Conservation (phyloP, 2,329 filamentous ascomycete species). For the Neoscytalidium dimidiatum region DNA sequence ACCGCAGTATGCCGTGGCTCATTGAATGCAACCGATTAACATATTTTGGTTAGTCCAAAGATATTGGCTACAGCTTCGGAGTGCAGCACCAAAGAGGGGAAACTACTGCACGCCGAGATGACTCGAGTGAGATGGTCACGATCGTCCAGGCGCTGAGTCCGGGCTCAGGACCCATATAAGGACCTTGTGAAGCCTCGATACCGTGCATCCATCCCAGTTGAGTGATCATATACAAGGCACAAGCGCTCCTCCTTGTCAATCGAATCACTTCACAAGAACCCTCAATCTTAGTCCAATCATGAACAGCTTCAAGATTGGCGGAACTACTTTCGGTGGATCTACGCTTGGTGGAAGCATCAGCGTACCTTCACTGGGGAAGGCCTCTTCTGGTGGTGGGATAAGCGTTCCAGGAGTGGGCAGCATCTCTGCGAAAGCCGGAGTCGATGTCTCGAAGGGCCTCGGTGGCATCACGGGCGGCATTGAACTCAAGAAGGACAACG, state of each 20-base stretch:
- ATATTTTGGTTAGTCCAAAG: neutral
- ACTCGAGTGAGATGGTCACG: neutral
- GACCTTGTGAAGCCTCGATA: neutral
- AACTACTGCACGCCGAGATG: neutral
- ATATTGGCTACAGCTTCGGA: neutral
- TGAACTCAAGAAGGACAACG: slow-evolving; percentile 13
- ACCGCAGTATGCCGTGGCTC: neutral
- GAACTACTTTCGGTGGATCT: neutral
- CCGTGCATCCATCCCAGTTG: neutral
- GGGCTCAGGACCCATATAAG: neutral
- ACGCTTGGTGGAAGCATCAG: neutral
- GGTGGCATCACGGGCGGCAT: neutral
- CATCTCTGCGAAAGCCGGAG: neutral
- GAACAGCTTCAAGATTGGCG: neutral
- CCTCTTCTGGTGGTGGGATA: neutral
- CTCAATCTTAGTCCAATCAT: neutral
- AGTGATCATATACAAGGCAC: neutral
- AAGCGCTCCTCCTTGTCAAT: neutral
- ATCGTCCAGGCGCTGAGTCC: neutral
- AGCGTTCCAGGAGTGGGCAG: slow-evolving; percentile 1
- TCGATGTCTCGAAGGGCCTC: neutral
- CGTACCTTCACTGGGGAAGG: neutral
- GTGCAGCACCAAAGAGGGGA: slow-evolving; percentile 5
- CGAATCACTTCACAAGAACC: neutral
- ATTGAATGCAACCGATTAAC: too few species aligned